Evolutionary conservation across 768 basidiomycete species (phyloP), one percentile per base, ranked within the genome.

Genomic region (Rhizopogon vinicolor): DNA sequence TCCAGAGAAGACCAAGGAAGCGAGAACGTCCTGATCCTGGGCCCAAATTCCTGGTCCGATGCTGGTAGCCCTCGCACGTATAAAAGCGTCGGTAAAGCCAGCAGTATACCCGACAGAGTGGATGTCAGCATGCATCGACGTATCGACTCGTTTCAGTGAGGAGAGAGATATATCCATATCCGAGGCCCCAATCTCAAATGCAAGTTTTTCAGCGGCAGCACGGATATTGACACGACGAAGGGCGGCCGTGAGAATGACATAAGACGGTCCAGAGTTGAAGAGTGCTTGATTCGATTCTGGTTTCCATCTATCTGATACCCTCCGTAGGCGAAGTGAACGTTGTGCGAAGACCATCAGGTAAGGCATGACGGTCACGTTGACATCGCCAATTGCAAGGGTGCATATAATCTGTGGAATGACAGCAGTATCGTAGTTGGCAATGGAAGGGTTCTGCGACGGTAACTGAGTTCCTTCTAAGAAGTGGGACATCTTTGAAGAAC

Each of bases 161-260:
- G 72, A 75, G 5, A 76, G 75, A 9, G 69, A 66, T 41, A 71
- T 64, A 51, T 73, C 75, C 9, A 80, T 56, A 12, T 67, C 68
- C 3, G 74, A 68, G 25, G 80, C 63, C 14, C 78, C 79, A 53
- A 86, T 76, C 51, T 87, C 88, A 53, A 89, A 78, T 16, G 81
- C 73, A 29, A 91, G 73, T 62, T 84, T 89, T 63, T 86, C 85
- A 7, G 88, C 87, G 5, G 81, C 84, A 7, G 87, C 87, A 53
- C 78, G 80, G n/a, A 88, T 62, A 28, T 74, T 75, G 42, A 87
- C 59, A 7, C 65, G 72, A 7, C 69, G 73, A 46, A 86, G 60
- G 37, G 70, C 69, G 6, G 79, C 63, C 5, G 77, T 67, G 12
- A 79, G 42, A 50, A 83, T 77, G 7, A 63, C 40, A 43, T 72